These are phyloP conservation scores for Lignosus rhinocerotis DNA, from an alignment of 1,284 basidiomycete genomes.

Conservation along the genomic window DNA sequence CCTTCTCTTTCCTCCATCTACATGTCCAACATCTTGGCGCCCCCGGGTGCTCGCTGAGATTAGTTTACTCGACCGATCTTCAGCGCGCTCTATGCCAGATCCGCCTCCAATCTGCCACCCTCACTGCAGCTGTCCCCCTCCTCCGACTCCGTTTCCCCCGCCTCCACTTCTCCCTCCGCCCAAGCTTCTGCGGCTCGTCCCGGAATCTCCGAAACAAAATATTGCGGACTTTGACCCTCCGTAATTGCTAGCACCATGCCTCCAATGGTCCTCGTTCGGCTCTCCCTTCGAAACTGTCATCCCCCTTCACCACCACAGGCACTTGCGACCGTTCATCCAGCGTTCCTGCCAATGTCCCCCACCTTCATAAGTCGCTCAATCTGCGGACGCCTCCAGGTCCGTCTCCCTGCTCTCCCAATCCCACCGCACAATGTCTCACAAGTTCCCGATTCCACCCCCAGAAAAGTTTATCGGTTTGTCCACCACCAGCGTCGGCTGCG, in stretches of 20 bases:
- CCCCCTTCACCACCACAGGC: conserved; percentile 2
- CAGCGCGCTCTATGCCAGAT: conserved; percentile 9
- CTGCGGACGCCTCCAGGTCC: conserved; percentile 2
- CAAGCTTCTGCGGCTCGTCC: not conserved
- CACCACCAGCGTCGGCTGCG: conserved; percentile 69
- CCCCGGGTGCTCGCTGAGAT: conserved; percentile 9
- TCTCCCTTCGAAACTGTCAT: conserved; percentile 14
- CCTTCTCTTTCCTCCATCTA: conserved; percentile 9
- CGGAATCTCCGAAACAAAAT: not conserved
- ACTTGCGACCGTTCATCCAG: not conserved
- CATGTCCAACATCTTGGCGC: not conserved
- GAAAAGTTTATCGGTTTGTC: conserved; percentile 56
- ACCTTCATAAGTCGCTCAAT: conserved; percentile 12
- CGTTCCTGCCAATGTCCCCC: not conserved
- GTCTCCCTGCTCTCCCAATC: conserved; percentile 3
- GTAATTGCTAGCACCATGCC: not conserved
- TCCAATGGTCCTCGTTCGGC: conserved; percentile 12
- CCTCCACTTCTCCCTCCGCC: not conserved
- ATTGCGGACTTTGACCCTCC: not conserved
- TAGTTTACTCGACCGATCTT: conserved; percentile 12
- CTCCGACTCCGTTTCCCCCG: conserved; percentile 1
- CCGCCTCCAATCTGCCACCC: conserved; percentile 15
- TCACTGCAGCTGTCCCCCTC: not conserved
- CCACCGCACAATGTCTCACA: conserved; percentile 27
- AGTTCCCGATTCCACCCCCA: conserved; percentile 36